A percentile compares a stretch with the other conserved stretches of the same genome.
These are phyloP conservation scores for Colletotrichum tofieldiae DNA, from an alignment of 2,329 filamentous ascomycete species.

Conservation along the genomic window DNA sequence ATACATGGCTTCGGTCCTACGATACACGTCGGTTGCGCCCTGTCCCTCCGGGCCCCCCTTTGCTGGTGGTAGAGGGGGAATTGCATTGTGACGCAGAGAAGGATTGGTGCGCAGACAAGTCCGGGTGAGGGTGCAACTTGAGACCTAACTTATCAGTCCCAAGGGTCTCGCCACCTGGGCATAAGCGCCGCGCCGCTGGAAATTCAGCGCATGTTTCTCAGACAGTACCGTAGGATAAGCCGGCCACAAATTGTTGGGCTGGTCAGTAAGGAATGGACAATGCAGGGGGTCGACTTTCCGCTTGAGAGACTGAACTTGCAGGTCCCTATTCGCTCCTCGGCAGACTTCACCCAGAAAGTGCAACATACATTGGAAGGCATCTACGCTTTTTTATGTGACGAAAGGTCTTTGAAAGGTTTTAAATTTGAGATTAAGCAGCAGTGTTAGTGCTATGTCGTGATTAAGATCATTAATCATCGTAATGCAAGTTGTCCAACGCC, in stretches of 20 bases:
- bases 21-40: conserved; percentile 8
- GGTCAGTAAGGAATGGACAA: too few species aligned
- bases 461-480: conserved; percentile 22
- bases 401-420: not conserved
- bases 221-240: too few species aligned
- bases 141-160: not conserved
- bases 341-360: not conserved
- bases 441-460: conserved; percentile 14
- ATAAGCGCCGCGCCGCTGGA: not conserved
- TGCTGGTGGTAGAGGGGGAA: not conserved
- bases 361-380: not conserved
- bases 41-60: not conserved
- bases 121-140: not conserved
- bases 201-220: not conserved
- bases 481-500: conserved; percentile 34
- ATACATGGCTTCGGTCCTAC: conserved; percentile 7
- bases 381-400: not conserved
- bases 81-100: not conserved
- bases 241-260: not conserved
- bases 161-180: too few species aligned
- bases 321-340: not conserved
- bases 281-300: not conserved
- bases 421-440: conserved; percentile 30
- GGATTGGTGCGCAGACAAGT: not conserved
- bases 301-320: not conserved